Evolutionary conservation across 31 red algal species (phyloP).

Genomic region (Endocladia muricata): DNA sequence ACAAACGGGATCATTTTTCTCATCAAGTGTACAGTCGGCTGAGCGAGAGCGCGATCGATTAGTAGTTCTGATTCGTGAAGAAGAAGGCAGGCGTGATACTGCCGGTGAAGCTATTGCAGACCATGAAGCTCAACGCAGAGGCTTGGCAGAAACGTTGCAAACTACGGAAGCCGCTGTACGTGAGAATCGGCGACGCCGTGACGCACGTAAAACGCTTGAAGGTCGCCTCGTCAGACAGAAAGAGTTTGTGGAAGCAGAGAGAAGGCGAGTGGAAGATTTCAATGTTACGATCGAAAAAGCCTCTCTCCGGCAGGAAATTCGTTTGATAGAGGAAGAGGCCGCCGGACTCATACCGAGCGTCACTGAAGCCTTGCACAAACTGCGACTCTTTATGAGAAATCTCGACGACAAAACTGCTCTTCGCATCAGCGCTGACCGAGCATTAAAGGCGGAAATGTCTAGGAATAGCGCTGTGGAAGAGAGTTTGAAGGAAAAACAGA

Average conservation of each 20-base stretch:
- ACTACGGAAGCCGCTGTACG: neutral
- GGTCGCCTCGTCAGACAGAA: constrained; percentile 19
- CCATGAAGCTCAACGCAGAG: neutral
- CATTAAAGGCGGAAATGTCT: neutral
- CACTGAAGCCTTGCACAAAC: neutral
- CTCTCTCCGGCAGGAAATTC: neutral
- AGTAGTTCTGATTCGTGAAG: constrained; percentile 33
- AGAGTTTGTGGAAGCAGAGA: constrained; percentile 9
- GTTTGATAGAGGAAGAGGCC: neutral
- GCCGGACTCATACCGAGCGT: neutral
- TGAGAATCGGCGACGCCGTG: neutral
- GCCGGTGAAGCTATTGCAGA: constrained; percentile 8
- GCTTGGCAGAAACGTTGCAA: neutral
- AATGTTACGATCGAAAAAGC: constrained; percentile 3
- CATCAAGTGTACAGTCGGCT: constrained; percentile 25
- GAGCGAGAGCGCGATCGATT: constrained; percentile 20
- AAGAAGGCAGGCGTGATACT: constrained; percentile 20
- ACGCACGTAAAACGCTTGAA: neutral
- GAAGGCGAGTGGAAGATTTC: neutral
- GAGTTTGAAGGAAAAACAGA: constrained; percentile 1
- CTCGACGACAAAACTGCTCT: neutral
- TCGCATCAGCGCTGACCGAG: neutral
- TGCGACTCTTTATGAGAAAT: neutral
- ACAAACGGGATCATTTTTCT: constrained; percentile 21
- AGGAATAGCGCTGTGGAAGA: neutral